A percentile compares a stretch with the other conserved stretches of the same genome.
Conservation (phyloP, 176 grass and related monocot genomes). For the Hordeum marinum region DNA sequence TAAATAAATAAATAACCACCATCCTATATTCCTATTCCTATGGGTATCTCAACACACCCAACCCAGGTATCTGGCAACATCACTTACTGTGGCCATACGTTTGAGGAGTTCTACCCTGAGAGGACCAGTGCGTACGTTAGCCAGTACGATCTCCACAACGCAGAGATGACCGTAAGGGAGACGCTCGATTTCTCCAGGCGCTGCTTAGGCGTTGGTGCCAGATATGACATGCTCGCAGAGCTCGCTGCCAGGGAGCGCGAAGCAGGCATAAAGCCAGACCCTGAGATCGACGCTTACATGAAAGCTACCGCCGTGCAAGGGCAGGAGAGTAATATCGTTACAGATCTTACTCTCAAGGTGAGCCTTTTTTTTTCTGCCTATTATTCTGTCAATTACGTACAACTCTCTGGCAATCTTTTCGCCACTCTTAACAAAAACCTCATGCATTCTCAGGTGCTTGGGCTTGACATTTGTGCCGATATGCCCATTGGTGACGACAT, state of each 20-base stretch:
- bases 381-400: neutral
- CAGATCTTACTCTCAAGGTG: conserved; percentile 55
- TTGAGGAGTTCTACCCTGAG: conserved; percentile 62
- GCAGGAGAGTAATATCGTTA: conserved; percentile 34
- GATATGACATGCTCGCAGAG: conserved; percentile 59
- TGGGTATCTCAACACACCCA: too few relatives aligned
- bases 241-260: conserved; percentile 44
- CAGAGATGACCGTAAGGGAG: conserved; percentile 77
- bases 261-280: conserved; percentile 67
- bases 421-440: neutral
- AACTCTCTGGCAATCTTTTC: neutral
- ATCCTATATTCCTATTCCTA: too few relatives aligned
- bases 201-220: conserved; percentile 57
- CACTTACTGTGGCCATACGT: conserved; percentile 46
- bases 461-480: conserved; percentile 68
- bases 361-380: too few relatives aligned
- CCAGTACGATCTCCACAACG: conserved; percentile 66
- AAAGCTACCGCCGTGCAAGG: conserved; percentile 65
- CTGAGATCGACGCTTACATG: conserved; percentile 71
- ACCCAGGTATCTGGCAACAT: conserved; percentile 43
- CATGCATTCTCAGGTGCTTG: conserved; percentile 47
- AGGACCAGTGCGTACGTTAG: conserved; percentile 61
- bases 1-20: neutral
- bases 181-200: conserved; percentile 64
- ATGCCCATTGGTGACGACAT: conserved; percentile 62